Evolutionary conservation across 148 eudicot genomes (phyloP).

Genomic region (Chenopodium quinoa): DNA sequence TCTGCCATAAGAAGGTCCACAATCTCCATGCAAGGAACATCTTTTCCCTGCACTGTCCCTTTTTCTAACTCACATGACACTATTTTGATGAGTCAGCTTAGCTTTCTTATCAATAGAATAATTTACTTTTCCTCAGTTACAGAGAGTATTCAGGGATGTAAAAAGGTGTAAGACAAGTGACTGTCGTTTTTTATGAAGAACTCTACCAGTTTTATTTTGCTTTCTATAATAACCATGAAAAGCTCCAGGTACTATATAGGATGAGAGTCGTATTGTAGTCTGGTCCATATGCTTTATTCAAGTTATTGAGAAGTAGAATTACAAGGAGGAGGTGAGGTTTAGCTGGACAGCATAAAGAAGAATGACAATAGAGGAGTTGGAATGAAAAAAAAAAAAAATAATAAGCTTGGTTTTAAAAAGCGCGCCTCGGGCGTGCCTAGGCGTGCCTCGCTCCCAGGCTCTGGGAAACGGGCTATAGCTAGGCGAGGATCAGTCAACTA

Average conservation of each 20-base stretch:
- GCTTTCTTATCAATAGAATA: neutral
- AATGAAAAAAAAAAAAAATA: neutral
- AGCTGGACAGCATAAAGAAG: neutral
- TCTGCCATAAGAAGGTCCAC: neutral
- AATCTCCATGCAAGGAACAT: neutral
- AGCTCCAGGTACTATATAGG: neutral
- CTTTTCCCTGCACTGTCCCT: neutral
- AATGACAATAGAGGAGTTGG: neutral
- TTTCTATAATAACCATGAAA: neutral
- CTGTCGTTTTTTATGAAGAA: neutral
- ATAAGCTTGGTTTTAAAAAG: too few relatives aligned
- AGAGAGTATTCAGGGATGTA: neutral
- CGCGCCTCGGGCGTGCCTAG: too few relatives aligned
- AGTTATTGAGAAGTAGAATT: neutral
- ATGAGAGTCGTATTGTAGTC: too few relatives aligned
- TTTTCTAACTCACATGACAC: neutral
- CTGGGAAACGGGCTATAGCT: too few relatives aligned
- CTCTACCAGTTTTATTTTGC: neutral
- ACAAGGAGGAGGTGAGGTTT: neutral
- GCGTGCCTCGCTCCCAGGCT: too few relatives aligned
- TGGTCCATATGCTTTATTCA: neutral
- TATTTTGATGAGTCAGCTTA: neutral
- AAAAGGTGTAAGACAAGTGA: neutral
- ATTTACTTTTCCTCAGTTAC: neutral
- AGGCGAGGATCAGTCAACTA: too few relatives aligned